A percentile compares a stretch with the other conserved stretches of the same genome.
Evolutionary conservation across 441 rosid species (phyloP).

Genomic region (Syzygium syzygioides): DNA sequence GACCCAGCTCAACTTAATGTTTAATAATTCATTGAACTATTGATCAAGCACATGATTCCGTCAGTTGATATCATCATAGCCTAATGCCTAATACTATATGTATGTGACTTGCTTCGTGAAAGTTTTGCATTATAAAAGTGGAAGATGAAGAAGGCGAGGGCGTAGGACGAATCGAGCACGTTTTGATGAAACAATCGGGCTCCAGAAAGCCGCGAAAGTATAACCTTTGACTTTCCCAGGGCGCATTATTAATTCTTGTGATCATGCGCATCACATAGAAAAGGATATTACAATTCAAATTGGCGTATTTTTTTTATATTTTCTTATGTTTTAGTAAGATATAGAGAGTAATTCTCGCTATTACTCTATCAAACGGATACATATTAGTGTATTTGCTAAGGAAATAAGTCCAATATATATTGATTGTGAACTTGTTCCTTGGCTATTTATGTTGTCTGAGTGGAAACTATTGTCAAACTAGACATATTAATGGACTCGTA

Average conservation of each 20-base stretch:
- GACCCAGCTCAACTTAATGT: background rate
- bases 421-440: too few species aligned
- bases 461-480: too few species aligned
- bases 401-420: too few species aligned
- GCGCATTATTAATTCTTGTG: background rate
- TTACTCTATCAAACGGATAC: too few species aligned
- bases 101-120: background rate
- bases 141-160: background rate
- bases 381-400: too few species aligned
- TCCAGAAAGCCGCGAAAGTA: background rate
- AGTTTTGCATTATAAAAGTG: background rate
- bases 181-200: background rate
- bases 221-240: background rate
- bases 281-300: background rate
- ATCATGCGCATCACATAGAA: background rate
- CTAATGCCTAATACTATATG: background rate
- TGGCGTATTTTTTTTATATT: background rate
- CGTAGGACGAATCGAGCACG: background rate
- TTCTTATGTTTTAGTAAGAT: too few species aligned
- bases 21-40: background rate
- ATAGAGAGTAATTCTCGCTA: too few species aligned
- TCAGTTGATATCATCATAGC: background rate
- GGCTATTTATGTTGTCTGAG: too few species aligned
- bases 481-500: too few species aligned
- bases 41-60: background rate